Conservation (phyloP, 2,329 filamentous ascomycete species). For the Pestalotiopsis fici region DNA sequence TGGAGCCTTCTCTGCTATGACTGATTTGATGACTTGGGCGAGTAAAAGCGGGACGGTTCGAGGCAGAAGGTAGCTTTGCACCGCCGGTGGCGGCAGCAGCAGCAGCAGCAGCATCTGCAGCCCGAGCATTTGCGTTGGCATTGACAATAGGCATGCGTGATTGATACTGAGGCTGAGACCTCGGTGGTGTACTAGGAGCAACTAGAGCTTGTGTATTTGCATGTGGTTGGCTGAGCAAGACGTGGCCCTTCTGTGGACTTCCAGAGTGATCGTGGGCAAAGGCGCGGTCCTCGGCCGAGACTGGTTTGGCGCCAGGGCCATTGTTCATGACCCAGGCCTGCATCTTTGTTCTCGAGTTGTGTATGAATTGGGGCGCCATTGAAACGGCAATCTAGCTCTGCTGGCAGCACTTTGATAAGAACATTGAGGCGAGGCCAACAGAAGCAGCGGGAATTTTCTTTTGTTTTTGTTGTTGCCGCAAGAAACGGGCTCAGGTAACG, state of each 20-base stretch:
- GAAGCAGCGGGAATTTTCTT: not conserved
- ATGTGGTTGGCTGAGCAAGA: conserved; percentile 14
- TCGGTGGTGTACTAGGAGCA: conserved; percentile 10
- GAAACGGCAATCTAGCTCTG: conserved; percentile 15
- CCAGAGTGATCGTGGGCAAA: conserved; percentile 22
- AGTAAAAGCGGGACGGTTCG: conserved; percentile 13
- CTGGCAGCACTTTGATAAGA: conserved; percentile 4
- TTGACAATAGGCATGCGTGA: conserved; percentile 28
- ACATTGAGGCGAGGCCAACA: not conserved
- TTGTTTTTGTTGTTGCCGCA: conserved; percentile 4
- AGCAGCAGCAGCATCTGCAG: conserved; percentile 19
- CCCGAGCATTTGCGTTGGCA: conserved; percentile 25
- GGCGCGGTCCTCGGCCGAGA: conserved; percentile 14
- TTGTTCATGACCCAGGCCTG: conserved; percentile 33
- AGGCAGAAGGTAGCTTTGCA: conserved; percentile 9
- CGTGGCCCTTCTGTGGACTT: conserved; percentile 22
- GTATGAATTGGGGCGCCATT: conserved; percentile 31
- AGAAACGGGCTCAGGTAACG: not conserved
- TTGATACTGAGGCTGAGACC: conserved; percentile 21
- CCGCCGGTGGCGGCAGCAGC: conserved; percentile 15
- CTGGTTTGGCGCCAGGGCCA: conserved; percentile 23
- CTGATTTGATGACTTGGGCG: conserved; percentile 12
- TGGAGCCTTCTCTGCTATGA: conserved; percentile 25
- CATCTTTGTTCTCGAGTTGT: conserved; percentile 32
- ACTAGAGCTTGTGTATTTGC: conserved; percentile 15